Conservation (phyloP, 768 basidiomycete genomes). For the Hydnomerulius pinastri region DNA sequence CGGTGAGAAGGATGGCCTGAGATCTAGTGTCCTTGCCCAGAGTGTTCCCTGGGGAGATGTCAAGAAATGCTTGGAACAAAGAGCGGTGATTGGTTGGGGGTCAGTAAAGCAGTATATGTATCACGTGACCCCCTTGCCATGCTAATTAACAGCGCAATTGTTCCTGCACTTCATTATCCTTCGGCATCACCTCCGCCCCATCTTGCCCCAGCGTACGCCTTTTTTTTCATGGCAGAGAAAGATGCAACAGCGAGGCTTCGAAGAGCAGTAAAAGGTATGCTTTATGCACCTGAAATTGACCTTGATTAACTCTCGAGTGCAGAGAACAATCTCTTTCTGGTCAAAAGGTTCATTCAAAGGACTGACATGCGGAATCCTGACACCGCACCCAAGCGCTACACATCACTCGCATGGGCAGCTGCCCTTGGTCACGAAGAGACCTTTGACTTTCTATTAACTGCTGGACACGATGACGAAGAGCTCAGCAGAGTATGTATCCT, state of each 20-base stretch:
- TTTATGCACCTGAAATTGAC: neutral
- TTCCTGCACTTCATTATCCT: slow-evolving; percentile 21
- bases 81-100: slow-evolving; percentile 1
- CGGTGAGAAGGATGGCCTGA: slow-evolving; percentile 7
- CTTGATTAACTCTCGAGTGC: slow-evolving; percentile 21
- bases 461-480: slow-evolving; percentile 93
- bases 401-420: slow-evolving; percentile 91
- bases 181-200: slow-evolving; percentile 11
- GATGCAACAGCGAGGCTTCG: slow-evolving; percentile 74
- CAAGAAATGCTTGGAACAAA: neutral
- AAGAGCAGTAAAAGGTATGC: slow-evolving; percentile 75
- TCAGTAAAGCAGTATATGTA: slow-evolving; percentile 7
- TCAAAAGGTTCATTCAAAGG: slow-evolving; percentile 82
- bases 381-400: slow-evolving; percentile 69
- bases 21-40: no score
- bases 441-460: slow-evolving; percentile 84
- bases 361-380: slow-evolving; percentile 94
- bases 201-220: slow-evolving; percentile 24
- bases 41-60: no score
- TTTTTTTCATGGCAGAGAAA: slow-evolving; percentile 72
- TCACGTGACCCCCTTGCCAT: slow-evolving; percentile 28
- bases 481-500: slow-evolving; percentile 71
- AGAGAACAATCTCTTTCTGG: slow-evolving; percentile 96
- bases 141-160: slow-evolving; percentile 25
- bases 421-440: slow-evolving; percentile 88